Conservation (phyloP, 2,329 filamentous ascomycete genomes). For the Botryotinia calthae region DNA sequence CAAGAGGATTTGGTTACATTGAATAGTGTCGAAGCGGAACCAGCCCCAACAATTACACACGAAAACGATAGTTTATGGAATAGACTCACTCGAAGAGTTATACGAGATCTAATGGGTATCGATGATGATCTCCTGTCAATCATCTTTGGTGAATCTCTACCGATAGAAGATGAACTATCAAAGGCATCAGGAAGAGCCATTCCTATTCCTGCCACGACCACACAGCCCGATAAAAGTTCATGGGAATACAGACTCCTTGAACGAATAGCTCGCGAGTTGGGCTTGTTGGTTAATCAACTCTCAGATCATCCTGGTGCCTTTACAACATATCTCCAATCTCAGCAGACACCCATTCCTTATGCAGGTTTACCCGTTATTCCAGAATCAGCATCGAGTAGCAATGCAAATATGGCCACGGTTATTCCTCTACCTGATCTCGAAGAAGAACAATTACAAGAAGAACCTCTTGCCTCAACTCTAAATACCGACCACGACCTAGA, state of each 20-base stretch:
- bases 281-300: slow-evolving; percentile 76
- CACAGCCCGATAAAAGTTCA: slow-evolving; percentile 42
- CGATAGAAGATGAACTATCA: slow-evolving; percentile 44
- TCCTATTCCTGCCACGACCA: slow-evolving; percentile 18
- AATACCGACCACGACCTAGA: slow-evolving; percentile 20
- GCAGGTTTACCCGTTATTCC: slow-evolving; percentile 70
- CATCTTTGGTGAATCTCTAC: slow-evolving; percentile 78
- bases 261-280: slow-evolving; percentile 82
- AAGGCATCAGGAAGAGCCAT: slow-evolving; percentile 30
- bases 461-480: slow-evolving; percentile 21
- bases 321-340: slow-evolving; percentile 69
- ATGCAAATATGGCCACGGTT: not conserved
- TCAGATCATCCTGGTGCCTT: slow-evolving; percentile 88
- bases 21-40: slow-evolving; percentile 31
- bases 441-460: slow-evolving; percentile 30
- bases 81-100: slow-evolving; percentile 78
- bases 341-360: slow-evolving; percentile 67
- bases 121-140: slow-evolving; percentile 82
- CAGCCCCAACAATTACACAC: slow-evolving; percentile 40
- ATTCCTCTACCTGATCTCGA: not conserved
- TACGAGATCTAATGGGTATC: slow-evolving; percentile 85
- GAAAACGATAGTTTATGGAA: slow-evolving; percentile 72
- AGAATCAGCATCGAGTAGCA: slow-evolving; percentile 42
- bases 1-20: slow-evolving; percentile 38
- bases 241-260: slow-evolving; percentile 82